Evolutionary conservation across 805 yeast species (phyloP), one percentile per base, ranked within the genome.

Genomic region (Saturnispora halmiae): DNA sequence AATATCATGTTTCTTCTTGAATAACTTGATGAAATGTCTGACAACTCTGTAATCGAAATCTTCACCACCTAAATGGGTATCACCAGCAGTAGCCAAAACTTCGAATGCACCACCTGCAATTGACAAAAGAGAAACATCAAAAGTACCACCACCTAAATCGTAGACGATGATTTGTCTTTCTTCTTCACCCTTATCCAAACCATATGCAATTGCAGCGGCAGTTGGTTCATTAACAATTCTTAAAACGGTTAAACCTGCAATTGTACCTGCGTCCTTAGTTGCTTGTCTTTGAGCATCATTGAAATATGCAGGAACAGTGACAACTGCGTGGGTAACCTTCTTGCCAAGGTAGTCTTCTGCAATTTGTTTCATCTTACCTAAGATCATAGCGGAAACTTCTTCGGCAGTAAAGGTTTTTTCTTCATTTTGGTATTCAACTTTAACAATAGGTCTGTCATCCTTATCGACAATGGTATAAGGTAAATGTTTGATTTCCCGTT

Each of bases 91-190:
- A 42, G 95, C 88, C 67, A 82, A 75, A 42, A 85, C 95, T 69
- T 85, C 95, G 59, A 85, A 85, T 45, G 86, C 87, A 67, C 95
- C 95, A 52, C 80, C 83, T 60, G 86, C 95, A 60, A 85, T 85
- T 31, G 92, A 75, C 58, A 85, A 73, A 40, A 85, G 68, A 3
- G 95, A 85, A 19, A 85, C 95, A 77, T 85, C 95, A 52, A 85
- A 87, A 51, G 96, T 87, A 73, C 96, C 96, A 67, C 96, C 96
- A 75, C 96, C 96, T 56, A 87, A 75, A 66, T 87, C 96, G 64
- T 84, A 87, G 43, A 87, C 94, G 58, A 87, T 77, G 51, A 87
- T 85, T 65, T 87, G 88, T 56, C 82, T 83, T 67, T 87, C 96
- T 50, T 75, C 82, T 29, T 78, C 80, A 47, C 77, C 72, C 61